Evolutionary conservation across 768 basidiomycete genomes (phyloP).

Genomic region (Serendipita vermifera): DNA sequence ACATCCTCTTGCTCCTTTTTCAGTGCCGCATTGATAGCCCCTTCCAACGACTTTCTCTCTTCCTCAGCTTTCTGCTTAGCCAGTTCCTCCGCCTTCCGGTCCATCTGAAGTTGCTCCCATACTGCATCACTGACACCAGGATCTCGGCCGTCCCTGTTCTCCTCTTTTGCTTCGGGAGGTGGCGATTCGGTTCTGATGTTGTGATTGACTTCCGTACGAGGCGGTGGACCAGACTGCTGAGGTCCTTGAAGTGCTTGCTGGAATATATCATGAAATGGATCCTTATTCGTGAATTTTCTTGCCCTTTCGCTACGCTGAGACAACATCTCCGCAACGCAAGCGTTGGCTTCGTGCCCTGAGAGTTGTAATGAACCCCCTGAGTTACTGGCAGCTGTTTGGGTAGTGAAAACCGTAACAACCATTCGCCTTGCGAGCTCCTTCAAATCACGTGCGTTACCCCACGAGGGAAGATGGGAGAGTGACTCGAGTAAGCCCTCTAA

Average conservation of each 20-base stretch:
- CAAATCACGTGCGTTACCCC: constrained; percentile 63
- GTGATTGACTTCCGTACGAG: background rate
- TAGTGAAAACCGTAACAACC: constrained; percentile 28
- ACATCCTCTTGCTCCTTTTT: constrained; percentile 19
- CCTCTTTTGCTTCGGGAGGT: background rate
- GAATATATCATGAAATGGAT: background rate
- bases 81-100: constrained; percentile 25
- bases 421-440: constrained; percentile 40
- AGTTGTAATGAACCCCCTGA: constrained; percentile 19
- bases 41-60: constrained; percentile 12
- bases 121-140: constrained; percentile 37
- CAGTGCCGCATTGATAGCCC: constrained; percentile 15
- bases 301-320: constrained; percentile 10
- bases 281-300: background rate
- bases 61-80: constrained; percentile 19
- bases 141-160: constrained; percentile 27
- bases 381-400: constrained; percentile 11
- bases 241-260: background rate
- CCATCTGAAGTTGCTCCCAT: constrained; percentile 39
- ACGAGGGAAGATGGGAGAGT: constrained; percentile 36
- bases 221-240: constrained; percentile 6
- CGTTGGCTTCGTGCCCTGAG: constrained; percentile 21
- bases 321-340: constrained; percentile 18
- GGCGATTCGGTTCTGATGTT: background rate
- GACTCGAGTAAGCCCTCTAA: constrained; percentile 31